Percentiles rank a stretch among this genome's conserved stretches.
phyloP scores from a whole-genome alignment of 2,329 filamentous ascomycete genomes.

The Lecanicillium sp. region DNA sequence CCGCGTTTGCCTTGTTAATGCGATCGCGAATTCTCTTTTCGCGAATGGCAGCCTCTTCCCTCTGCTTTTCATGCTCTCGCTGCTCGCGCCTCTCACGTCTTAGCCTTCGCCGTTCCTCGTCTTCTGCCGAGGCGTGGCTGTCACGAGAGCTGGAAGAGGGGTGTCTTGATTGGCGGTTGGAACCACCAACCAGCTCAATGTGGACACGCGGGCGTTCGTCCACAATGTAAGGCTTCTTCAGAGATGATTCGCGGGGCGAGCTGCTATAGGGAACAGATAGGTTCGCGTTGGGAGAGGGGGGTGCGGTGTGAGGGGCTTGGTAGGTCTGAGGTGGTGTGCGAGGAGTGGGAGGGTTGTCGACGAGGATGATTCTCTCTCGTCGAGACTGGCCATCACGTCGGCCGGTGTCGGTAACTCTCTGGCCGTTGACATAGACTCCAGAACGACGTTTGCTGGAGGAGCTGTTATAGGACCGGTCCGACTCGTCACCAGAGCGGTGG shows the following conservation, averaged over 20 bases:
- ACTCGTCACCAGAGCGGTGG: neutral
- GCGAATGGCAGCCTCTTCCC: slow-evolving; percentile 19
- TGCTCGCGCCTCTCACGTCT: slow-evolving; percentile 15
- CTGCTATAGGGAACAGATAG: slow-evolving; percentile 17
- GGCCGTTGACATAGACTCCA: slow-evolving; percentile 29
- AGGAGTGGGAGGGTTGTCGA: slow-evolving; percentile 36
- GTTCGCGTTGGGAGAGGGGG: slow-evolving; percentile 26
- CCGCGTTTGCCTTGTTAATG: slow-evolving; percentile 33
- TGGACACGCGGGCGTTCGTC: slow-evolving; percentile 28
- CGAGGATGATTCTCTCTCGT: slow-evolving; percentile 36
- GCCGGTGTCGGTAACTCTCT: slow-evolving; percentile 25
- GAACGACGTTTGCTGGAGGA: slow-evolving; percentile 20
- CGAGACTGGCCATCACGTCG: slow-evolving; percentile 21
- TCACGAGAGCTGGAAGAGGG: slow-evolving; percentile 27
- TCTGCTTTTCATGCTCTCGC: slow-evolving; percentile 18
- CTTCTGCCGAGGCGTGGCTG: slow-evolving; percentile 22
- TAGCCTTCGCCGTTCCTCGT: slow-evolving; percentile 14
- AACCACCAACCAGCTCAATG: slow-evolving; percentile 28
- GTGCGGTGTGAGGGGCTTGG: slow-evolving; percentile 30
- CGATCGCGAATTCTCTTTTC: slow-evolving; percentile 19
- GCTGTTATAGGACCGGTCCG: slow-evolving; percentile 15
- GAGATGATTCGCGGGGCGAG: slow-evolving; percentile 12
- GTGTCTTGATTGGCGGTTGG: slow-evolving; percentile 26
- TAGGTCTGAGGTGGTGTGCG: slow-evolving; percentile 38
- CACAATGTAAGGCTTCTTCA: slow-evolving; percentile 27